Evolutionary conservation across 352 stramenopile species (phyloP), one percentile per base, ranked within the genome.

Genomic region (Globisporangium yorkense): DNA sequence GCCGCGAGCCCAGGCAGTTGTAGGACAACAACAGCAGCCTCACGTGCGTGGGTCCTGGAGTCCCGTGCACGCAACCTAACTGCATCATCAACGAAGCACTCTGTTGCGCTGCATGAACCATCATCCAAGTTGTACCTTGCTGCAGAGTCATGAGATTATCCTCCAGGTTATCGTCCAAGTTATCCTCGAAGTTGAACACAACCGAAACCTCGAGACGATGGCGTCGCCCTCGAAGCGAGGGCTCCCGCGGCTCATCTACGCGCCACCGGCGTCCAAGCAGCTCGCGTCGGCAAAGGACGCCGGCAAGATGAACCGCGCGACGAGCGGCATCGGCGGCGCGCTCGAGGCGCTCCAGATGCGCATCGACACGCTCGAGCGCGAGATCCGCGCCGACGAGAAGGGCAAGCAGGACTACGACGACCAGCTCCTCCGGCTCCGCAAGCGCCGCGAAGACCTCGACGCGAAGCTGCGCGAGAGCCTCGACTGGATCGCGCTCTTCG

Each of bases 401-500:
- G 82, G 82, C 48, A 92, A 89, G 44, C 70, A 86, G 40, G 79
- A 88, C 45, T 92, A 89, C 59, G 82, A 89, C 40, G 79, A 92
- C 46, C 75, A 88, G 65, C 73, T 92, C 39, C 85, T 85, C 43
- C 75, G 77, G 6, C 57, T 92, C 27, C 55, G 71, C 29, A 70
- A 80, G 51, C 64, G 77, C 21, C 70, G 73, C 1, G 59, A 70
- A n/a, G 82, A 92, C 58, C 62, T 85, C 18, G 67, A 84, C 31
- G 41, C 51, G 33, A 88, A 89, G 45, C 64, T 87, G 15, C 61
- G 61, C 16, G 73, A 88, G 54, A 74, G 72, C 49, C 65, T 66
- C 35, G 72, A 82, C 20, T 92, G 80, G 79, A 87, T 73, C 56
- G 63, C 54, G n/a, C 73, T 78, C 3, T 92, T 92, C 33, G 75